Conservation (phyloP, 2,329 filamentous ascomycete genomes). For the Xylariaceae sp. region DNA sequence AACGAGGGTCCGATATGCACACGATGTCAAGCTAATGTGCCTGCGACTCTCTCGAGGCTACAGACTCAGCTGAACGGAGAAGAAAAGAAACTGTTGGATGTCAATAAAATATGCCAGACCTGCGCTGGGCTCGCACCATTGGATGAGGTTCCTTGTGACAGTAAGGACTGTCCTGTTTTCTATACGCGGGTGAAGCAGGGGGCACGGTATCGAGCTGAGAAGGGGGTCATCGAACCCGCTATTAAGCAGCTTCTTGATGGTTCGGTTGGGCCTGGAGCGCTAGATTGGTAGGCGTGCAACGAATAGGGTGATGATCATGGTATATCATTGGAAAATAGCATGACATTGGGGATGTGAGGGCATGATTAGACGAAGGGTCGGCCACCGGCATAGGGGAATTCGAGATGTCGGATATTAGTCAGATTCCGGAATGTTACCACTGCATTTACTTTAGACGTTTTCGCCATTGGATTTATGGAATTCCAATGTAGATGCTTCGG, state of each 20-base stretch:
- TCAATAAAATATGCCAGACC: conserved; percentile 70
- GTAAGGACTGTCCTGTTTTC: conserved; percentile 88
- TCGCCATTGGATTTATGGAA: no score
- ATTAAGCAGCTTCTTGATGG: conserved; percentile 34
- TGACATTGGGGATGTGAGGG: neutral
- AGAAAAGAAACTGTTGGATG: conserved; percentile 59
- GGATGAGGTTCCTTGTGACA: conserved; percentile 83
- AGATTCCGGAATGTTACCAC: conserved; percentile 3
- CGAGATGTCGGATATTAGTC: no score
- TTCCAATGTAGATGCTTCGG: no score
- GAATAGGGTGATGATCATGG: neutral
- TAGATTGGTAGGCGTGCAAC: conserved; percentile 33
- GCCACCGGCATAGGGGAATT: no score
- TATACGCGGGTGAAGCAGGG: conserved; percentile 68
- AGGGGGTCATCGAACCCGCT: conserved; percentile 35
- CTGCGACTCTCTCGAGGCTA: conserved; percentile 61
- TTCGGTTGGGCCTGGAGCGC: conserved; percentile 26
- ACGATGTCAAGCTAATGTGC: conserved; percentile 50
- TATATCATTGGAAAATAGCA: neutral
- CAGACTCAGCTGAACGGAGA: conserved; percentile 57
- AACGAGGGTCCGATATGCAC: conserved; percentile 49
- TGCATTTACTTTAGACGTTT: no score
- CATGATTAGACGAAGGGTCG: neutral
- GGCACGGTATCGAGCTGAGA: conserved; percentile 43
- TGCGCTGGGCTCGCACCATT: conserved; percentile 70